Base-by-base conservation (phyloP, 345 rosid species). In the Salix brachista region DNA sequence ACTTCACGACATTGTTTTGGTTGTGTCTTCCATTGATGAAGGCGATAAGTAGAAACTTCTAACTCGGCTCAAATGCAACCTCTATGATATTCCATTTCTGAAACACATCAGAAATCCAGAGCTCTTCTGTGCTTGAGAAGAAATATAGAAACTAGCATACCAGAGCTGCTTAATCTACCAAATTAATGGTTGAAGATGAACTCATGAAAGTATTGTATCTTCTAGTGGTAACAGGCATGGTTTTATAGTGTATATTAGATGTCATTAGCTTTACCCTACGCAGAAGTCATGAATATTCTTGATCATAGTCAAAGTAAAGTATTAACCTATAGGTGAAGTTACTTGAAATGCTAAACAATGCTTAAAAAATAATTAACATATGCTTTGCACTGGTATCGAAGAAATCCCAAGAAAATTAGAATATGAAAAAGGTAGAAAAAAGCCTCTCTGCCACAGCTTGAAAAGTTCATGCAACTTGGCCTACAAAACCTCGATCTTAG, bases 371-470 rank as follows among this genome's bases (percentile, higher is more conserved):
- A 41, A 9, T 41, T 4, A 4, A 71, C 76, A 83, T 89, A 91
- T 93, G 85, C 98, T 90, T 93, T 92, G 93, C 83, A 83, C 86
- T 74, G 73, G 71, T 60, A 78, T 69, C 58, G 48, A 90, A 85
- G 93, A 90, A 86, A 91, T 69, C 88, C 72, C 48, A 75, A 80
- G 67, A 65, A 0, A 50, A 61, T 54, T 21, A 80, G 83, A 81
- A 75, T 76, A 76, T 73, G 72, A 67, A 81, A 90, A 85, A 84
- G 87, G 87, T 23, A 75, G 60, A 72, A 56, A 67, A 87, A 86
- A 86, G 87, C 91, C 86, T 92, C 90, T 71, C 73, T 78, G 76
- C 84, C 87, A 91, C 94, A 82, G 65, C 77, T 85, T 71, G 81
- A 70, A 77, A 84, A 80, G 87, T 75, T 78, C 67, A 21, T 69